Evolutionary conservation across 331 rosid species (phyloP).

Genomic region (Rosa hybrid): DNA sequence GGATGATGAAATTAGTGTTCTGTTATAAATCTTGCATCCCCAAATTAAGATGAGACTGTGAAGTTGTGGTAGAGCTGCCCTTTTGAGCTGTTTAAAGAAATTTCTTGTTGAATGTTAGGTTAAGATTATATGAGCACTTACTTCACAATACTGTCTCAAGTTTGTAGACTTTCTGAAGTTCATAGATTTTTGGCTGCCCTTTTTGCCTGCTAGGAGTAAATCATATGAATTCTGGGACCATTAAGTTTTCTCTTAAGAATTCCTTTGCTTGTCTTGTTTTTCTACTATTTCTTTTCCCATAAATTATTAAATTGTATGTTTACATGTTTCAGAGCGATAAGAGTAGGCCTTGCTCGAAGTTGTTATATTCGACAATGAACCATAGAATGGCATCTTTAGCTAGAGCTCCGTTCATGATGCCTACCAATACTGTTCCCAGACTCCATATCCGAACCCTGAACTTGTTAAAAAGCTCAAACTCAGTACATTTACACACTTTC

Average conservation of each 20-base stretch:
- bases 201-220: neutral
- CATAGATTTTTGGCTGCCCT: neutral
- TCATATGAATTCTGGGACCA: neutral
- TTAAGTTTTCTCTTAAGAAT: neutral
- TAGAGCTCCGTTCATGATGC: conserved; percentile 33
- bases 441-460: conserved; percentile 31
- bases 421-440: conserved; percentile 25
- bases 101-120: neutral
- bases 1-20: no score
- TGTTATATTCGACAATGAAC: conserved; percentile 29
- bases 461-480: conserved; percentile 38
- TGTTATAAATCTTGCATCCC: neutral
- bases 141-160: neutral
- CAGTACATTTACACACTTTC: conserved; percentile 26
- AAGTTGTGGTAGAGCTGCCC: neutral
- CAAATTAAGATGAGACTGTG: neutral
- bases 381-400: conserved; percentile 49
- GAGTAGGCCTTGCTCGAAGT: neutral
- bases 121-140: neutral
- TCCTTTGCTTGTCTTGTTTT: neutral
- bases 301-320: neutral
- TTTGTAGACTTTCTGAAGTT: neutral
- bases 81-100: neutral
- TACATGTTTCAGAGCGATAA: conserved; percentile 22
- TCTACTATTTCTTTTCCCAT: neutral